Evolutionary conservation across 768 basidiomycete species (phyloP).

Genomic region (Amanita fuliginea): DNA sequence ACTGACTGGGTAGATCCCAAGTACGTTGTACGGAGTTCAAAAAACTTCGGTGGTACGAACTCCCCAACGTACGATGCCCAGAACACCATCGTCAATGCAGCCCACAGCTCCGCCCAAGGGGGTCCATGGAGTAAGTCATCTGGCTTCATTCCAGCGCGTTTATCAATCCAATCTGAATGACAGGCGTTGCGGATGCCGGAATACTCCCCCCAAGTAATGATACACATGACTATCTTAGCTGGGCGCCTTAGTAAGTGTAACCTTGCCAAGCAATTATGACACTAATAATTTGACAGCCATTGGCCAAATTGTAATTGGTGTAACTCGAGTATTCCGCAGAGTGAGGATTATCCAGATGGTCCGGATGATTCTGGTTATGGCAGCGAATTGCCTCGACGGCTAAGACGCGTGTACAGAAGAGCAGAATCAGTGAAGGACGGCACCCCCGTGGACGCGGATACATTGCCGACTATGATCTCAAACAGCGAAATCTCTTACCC

Average conservation of each 20-base stretch:
- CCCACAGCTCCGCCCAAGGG: constrained; percentile 22
- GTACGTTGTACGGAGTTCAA: constrained; percentile 25
- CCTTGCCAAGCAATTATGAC: neutral
- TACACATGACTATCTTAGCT: constrained; percentile 56
- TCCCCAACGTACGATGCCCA: constrained; percentile 22
- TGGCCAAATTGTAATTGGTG: constrained; percentile 46
- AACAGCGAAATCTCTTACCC: neutral
- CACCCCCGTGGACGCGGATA: neutral
- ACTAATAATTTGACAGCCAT: constrained; percentile 22
- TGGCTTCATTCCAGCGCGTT: constrained; percentile 10
- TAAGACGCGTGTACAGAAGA: constrained; percentile 15
- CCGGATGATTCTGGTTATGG: neutral
- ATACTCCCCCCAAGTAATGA: constrained; percentile 39
- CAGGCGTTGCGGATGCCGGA: constrained; percentile 38
- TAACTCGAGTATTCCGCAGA: neutral
- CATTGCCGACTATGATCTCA: neutral
- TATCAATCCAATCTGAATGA: neutral
- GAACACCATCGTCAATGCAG: constrained; percentile 22
- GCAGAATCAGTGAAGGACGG: constrained; percentile 12
- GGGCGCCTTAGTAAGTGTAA: constrained; percentile 51
- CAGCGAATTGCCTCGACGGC: neutral
- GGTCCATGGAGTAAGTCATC: constrained; percentile 46
- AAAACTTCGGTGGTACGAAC: constrained; percentile 7
- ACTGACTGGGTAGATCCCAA: constrained; percentile 40
- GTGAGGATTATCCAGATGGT: neutral